Evolutionary conservation across 176 grass and related monocot genomes (phyloP).

Genomic region (Luzula sylvatica): DNA sequence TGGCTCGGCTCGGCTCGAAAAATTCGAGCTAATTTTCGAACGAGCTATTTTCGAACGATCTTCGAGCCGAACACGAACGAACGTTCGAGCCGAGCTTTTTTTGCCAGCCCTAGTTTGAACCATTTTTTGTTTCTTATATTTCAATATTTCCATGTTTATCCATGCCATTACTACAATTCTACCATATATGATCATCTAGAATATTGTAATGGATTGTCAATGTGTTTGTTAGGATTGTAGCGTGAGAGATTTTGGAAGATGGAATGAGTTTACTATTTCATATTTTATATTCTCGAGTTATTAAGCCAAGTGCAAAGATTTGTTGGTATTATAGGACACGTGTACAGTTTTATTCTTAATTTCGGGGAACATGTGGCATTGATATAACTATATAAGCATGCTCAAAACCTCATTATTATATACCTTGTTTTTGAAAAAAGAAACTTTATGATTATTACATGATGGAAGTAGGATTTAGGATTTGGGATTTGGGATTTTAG

Average conservation of each 20-base stretch:
- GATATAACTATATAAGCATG: slow-evolving; percentile 2
- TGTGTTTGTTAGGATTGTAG: background rate
- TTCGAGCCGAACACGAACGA: too few species aligned
- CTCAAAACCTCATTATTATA: background rate
- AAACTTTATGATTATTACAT: background rate
- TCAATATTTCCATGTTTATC: slow-evolving; percentile 20
- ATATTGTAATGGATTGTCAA: too few species aligned
- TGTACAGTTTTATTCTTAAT: background rate
- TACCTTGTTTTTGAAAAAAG: background rate
- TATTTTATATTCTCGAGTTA: slow-evolving; percentile 7
- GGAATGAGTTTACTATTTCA: slow-evolving; percentile 1
- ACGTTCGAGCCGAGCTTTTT: too few species aligned
- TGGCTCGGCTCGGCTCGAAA: too few species aligned
- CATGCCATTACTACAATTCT: slow-evolving; percentile 2
- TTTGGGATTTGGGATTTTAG: background rate
- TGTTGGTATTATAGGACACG: slow-evolving; percentile 1
- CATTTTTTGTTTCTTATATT: slow-evolving; percentile 9
- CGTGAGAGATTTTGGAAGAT: background rate
- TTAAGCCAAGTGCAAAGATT: background rate
- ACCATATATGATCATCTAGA: too few species aligned
- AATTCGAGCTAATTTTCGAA: too few species aligned
- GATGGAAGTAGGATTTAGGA: background rate
- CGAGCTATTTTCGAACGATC: too few species aligned
- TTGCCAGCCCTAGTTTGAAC: too few species aligned
- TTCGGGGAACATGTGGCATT: background rate